Conservation (phyloP, 2,329 filamentous ascomycete genomes). For the Claviceps arundinis region DNA sequence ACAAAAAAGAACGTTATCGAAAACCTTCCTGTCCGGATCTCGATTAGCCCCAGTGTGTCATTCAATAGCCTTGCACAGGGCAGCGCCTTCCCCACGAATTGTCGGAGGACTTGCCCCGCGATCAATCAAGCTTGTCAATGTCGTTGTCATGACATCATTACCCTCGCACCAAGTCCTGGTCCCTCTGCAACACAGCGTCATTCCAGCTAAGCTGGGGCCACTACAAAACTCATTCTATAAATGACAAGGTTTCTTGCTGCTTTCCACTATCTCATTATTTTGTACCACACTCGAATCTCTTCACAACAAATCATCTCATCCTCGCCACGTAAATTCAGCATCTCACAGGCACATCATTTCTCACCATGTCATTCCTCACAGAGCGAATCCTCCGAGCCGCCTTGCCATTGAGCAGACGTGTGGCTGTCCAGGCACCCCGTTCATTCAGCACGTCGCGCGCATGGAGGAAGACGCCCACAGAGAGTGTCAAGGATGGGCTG, state of each 20-base stretch:
- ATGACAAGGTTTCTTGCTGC: not conserved
- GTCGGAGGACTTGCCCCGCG: slow-evolving; percentile 7
- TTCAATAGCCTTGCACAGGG: not conserved
- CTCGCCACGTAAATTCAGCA: not conserved
- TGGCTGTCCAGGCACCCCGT: slow-evolving; percentile 28
- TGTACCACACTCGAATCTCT: no score
- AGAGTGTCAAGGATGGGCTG: slow-evolving; percentile 44
- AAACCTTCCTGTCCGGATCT: not conserved
- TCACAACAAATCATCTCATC: no score
- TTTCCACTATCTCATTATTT: not conserved
- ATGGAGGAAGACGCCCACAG: slow-evolving; percentile 34
- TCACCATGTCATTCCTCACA: slow-evolving; percentile 40
- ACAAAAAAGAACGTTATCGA: not conserved
- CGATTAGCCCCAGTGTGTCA: not conserved
- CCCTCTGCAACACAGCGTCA: not conserved
- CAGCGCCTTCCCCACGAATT: not conserved
- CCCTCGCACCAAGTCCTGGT: not conserved
- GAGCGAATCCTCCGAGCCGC: slow-evolving; percentile 31
- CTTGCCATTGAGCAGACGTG: slow-evolving; percentile 22
- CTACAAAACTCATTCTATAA: not conserved
- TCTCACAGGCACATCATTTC: not conserved
- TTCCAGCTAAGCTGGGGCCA: not conserved
- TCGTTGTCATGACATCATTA: slow-evolving; percentile 7
- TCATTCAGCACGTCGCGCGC: slow-evolving; percentile 36
- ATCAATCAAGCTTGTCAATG: not conserved